Percentiles rank a stretch among this genome's conserved stretches.
Conservation (phyloP, 2,329 filamentous ascomycete genomes). For the Trichoderma citrinoviride region DNA sequence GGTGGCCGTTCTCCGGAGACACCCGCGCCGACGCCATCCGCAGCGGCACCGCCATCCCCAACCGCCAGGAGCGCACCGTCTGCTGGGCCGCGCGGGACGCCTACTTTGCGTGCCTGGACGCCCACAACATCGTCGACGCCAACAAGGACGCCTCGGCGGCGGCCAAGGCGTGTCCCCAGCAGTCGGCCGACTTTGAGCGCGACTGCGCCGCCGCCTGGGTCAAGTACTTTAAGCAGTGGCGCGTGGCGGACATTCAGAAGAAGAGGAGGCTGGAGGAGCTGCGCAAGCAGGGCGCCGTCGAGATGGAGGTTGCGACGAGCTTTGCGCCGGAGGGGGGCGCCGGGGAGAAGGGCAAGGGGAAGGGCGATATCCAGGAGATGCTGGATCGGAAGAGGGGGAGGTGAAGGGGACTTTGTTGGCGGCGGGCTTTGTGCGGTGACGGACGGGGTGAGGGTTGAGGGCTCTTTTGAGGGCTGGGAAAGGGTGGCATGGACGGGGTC, state of each 20-base stretch:
- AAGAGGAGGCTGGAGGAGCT: slow-evolving; percentile 74
- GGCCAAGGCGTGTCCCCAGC: slow-evolving; percentile 39
- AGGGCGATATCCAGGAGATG: slow-evolving; percentile 41
- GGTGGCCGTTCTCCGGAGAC: slow-evolving; percentile 44
- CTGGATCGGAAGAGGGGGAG: slow-evolving; percentile 38
- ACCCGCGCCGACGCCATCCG: slow-evolving; percentile 55
- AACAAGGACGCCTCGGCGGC: slow-evolving; percentile 43
- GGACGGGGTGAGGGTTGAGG: background rate
- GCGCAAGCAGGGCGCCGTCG: slow-evolving; percentile 67
- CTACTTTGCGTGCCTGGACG: slow-evolving; percentile 87
- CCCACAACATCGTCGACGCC: slow-evolving; percentile 73
- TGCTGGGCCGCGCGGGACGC: slow-evolving; percentile 90
- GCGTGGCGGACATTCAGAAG: slow-evolving; percentile 88
- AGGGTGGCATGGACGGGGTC: background rate
- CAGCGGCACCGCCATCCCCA: slow-evolving; percentile 68
- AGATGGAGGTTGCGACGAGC: slow-evolving; percentile 47
- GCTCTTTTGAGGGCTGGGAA: background rate
- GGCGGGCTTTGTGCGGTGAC: background rate
- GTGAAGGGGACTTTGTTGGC: slow-evolving; percentile 17
- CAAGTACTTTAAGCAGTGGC: slow-evolving; percentile 95
- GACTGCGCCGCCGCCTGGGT: slow-evolving; percentile 93
- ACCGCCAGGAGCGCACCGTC: slow-evolving; percentile 71
- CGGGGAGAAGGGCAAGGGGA: slow-evolving; percentile 33
- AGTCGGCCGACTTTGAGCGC: slow-evolving; percentile 64
- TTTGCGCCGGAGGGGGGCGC: slow-evolving; percentile 38